Evolutionary conservation across 768 basidiomycete genomes (phyloP).

Genomic region (Hygrophoropsis aurantiaca): DNA sequence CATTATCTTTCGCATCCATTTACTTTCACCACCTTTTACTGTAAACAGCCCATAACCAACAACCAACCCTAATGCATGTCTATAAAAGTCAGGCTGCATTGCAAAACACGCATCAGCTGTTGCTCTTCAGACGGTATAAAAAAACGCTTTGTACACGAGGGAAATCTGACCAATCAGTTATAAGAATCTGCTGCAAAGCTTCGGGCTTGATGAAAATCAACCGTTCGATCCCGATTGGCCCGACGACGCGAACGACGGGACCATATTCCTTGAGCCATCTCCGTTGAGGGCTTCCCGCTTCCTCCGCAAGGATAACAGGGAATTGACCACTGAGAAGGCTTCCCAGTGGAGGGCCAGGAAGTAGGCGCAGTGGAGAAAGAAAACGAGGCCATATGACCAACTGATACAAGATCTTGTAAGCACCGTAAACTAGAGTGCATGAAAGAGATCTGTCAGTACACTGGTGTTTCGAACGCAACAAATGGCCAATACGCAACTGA

Average conservation of each 20-base stretch:
- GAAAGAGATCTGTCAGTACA: too few relatives aligned
- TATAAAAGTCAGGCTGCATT: conserved; percentile 42
- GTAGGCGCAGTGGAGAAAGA: conserved; percentile 36
- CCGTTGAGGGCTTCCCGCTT: conserved; percentile 36
- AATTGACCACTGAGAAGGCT: conserved; percentile 39
- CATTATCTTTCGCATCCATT: conserved; percentile 50
- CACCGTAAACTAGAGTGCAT: too few relatives aligned
- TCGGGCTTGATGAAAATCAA: conserved; percentile 45
- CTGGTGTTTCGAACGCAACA: too few relatives aligned
- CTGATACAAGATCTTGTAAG: conserved; percentile 20
- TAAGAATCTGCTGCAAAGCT: conserved; percentile 43
- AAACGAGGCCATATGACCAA: conserved; percentile 32
- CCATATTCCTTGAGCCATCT: conserved; percentile 49
- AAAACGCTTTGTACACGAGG: conserved; percentile 25
- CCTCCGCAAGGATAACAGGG: conserved; percentile 34
- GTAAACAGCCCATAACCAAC: conserved; percentile 49
- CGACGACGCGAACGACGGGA: conserved; percentile 42
- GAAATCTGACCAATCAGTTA: conserved; percentile 45
- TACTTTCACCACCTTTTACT: conserved; percentile 48
- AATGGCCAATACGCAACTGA: too few relatives aligned
- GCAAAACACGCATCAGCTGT: background rate
- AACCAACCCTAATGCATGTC: conserved; percentile 40
- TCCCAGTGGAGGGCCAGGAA: conserved; percentile 39
- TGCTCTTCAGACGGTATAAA: background rate
- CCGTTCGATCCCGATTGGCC: conserved; percentile 45